Percentiles rank a stretch among this genome's conserved stretches.
phyloP scores from a whole-genome alignment of 805 yeast species.

The Candida orba region DNA sequence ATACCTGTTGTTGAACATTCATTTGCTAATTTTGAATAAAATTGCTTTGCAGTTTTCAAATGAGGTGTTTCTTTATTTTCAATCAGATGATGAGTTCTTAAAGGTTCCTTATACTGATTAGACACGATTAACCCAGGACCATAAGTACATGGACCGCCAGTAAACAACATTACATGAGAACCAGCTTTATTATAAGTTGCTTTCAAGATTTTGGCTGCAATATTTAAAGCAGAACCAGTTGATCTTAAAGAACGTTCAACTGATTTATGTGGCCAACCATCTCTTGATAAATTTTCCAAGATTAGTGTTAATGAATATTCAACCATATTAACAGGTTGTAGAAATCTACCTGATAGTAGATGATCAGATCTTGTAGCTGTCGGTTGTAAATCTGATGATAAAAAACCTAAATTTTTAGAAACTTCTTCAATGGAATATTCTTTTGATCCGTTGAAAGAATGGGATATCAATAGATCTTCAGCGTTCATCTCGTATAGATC shows the following conservation, averaged over 20 bases:
- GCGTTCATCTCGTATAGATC: conserved; percentile 46
- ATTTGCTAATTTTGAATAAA: conserved; percentile 43
- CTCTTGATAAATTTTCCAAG: conserved; percentile 41
- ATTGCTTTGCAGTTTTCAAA: conserved; percentile 37
- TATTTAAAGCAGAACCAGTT: conserved; percentile 53
- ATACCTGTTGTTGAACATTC: conserved; percentile 43
- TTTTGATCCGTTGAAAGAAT: conserved; percentile 51
- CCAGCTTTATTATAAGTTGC: conserved; percentile 40
- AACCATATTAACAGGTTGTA: conserved; percentile 17
- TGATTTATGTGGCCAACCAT: conserved; percentile 40
- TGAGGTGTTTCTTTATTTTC: conserved; percentile 36
- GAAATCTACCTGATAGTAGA: conserved; percentile 10
- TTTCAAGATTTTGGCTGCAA: conserved; percentile 34
- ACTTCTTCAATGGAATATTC: conserved; percentile 42
- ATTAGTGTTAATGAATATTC: conserved; percentile 45
- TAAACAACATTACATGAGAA: conserved; percentile 45
- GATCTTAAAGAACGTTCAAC: conserved; percentile 45
- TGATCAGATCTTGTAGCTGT: conserved; percentile 3
- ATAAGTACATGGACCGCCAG: conserved; percentile 59
- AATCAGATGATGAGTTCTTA: conserved; percentile 61
- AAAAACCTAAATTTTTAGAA: conserved; percentile 38
- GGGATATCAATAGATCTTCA: conserved; percentile 27
- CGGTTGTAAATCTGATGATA: conserved; percentile 27
- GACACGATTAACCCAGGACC: conserved; percentile 62
- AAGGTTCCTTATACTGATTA: conserved; percentile 48